Conservation (phyloP, 177 flowering plant species). For the Vitis hybrid region DNA sequence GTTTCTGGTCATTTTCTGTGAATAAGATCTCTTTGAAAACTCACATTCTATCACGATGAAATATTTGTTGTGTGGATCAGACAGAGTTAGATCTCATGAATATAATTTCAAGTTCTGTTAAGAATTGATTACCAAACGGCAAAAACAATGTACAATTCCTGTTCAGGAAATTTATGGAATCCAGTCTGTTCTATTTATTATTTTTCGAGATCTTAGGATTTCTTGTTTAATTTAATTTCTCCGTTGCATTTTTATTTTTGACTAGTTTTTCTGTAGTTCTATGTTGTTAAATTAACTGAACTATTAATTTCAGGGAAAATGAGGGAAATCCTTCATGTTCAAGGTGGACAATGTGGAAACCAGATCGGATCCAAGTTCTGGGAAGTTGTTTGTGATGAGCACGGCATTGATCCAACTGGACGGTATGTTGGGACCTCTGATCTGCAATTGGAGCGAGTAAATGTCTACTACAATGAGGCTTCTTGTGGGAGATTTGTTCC, state of each 20-base stretch:
- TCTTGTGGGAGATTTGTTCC: constrained; percentile 57
- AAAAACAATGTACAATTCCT: too few relatives aligned
- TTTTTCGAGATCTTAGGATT: too few relatives aligned
- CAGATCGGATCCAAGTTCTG: constrained; percentile 67
- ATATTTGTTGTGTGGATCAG: too few relatives aligned
- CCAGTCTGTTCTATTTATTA: too few relatives aligned
- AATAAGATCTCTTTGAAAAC: too few relatives aligned
- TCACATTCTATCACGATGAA: too few relatives aligned
- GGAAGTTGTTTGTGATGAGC: constrained; percentile 62
- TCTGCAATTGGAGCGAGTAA: constrained; percentile 47
- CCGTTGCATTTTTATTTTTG: not conserved
- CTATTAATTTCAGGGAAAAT: constrained; percentile 28
- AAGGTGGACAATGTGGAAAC: constrained; percentile 66
- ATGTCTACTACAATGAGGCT: constrained; percentile 57
- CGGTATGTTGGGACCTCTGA: constrained; percentile 46
- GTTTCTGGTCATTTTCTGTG: too few relatives aligned
- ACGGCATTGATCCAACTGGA: constrained; percentile 62
- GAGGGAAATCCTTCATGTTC: constrained; percentile 65
- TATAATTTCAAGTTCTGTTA: too few relatives aligned
- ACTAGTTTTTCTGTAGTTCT: not conserved
- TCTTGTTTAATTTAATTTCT: not conserved
- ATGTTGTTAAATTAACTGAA: not conserved
- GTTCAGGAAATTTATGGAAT: too few relatives aligned
- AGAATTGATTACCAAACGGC: too few relatives aligned
- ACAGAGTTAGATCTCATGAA: too few relatives aligned